Conservation (phyloP, 768 basidiomycete species). For the Xerocomus potaroensis region DNA sequence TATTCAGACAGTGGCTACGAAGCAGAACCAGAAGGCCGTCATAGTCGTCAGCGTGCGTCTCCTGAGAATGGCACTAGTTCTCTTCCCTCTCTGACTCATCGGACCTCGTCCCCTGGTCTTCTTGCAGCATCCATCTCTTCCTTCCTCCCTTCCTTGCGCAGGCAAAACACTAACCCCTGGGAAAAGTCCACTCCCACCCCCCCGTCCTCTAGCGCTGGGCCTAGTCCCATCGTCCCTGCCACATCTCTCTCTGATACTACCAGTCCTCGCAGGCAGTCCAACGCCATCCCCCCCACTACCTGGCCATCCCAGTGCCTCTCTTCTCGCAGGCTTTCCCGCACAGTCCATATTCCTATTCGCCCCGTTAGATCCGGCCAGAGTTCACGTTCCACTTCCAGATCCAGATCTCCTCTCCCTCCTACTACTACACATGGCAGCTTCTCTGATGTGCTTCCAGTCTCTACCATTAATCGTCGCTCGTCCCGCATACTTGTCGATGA, state of each 20-base stretch:
- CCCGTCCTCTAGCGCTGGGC: slow-evolving; percentile 51
- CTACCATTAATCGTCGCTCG: slow-evolving; percentile 62
- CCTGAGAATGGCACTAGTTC: slow-evolving; percentile 38
- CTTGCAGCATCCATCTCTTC: slow-evolving; percentile 64
- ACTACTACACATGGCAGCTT: slow-evolving; percentile 61
- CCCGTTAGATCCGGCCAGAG: slow-evolving; percentile 71
- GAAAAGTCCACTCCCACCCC: slow-evolving; percentile 50
- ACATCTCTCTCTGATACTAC: slow-evolving; percentile 60
- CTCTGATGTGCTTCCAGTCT: slow-evolving; percentile 45
- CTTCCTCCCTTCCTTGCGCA: slow-evolving; percentile 62
- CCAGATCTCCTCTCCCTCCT: slow-evolving; percentile 86
- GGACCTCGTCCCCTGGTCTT: slow-evolving; percentile 50
- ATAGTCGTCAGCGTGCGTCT: slow-evolving; percentile 76
- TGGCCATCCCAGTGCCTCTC: slow-evolving; percentile 55
- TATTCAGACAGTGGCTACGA: slow-evolving; percentile 84
- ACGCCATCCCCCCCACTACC: slow-evolving; percentile 43
- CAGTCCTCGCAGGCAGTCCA: slow-evolving; percentile 62
- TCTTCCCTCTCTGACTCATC: slow-evolving; percentile 47
- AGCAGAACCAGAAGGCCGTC: slow-evolving; percentile 56
- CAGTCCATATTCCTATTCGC: slow-evolving; percentile 70
- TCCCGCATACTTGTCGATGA: slow-evolving; percentile 83
- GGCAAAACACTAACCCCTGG: slow-evolving; percentile 63
- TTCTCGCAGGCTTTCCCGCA: slow-evolving; percentile 80
- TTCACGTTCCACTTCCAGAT: slow-evolving; percentile 93
- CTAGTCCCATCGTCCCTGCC: slow-evolving; percentile 58